These are phyloP conservation scores for Venturia aucupariae DNA, from an alignment of 2,329 filamentous ascomycete species.

Conservation along the genomic window DNA sequence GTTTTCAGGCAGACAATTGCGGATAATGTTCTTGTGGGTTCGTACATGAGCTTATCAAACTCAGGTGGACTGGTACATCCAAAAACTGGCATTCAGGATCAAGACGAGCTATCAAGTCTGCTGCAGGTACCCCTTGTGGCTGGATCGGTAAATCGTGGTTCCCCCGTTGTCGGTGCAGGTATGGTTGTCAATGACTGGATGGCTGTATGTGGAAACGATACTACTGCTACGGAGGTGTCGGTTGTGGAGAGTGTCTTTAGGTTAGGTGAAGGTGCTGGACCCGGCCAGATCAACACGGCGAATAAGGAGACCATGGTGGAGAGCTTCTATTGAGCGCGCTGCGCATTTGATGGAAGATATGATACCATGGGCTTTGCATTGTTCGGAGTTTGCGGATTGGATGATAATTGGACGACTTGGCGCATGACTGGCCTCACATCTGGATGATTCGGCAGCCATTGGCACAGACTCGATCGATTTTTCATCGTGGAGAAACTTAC, in stretches of 20 bases:
- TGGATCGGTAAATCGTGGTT: slow-evolving; percentile 86
- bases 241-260: slow-evolving; percentile 95
- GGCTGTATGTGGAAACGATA: slow-evolving; percentile 82
- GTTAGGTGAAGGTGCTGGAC: slow-evolving; percentile 73
- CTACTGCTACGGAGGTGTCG: slow-evolving; percentile 92
- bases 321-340: slow-evolving; percentile 73
- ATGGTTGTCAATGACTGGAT: slow-evolving; percentile 99
- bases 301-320: slow-evolving; percentile 99
- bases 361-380: slow-evolving; percentile 7
- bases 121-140: slow-evolving; percentile 94
- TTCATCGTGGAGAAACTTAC: background rate
- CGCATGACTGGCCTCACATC: background rate
- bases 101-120: slow-evolving; percentile 90
- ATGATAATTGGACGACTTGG: background rate
- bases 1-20: slow-evolving; percentile 92
- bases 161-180: slow-evolving; percentile 87
- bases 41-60: slow-evolving; percentile 94
- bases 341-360: background rate
- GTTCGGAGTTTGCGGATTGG: background rate
- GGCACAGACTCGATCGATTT: background rate
- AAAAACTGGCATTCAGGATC: slow-evolving; percentile 93
- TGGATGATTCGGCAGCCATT: background rate
- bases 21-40: slow-evolving; percentile 92
- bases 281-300: slow-evolving; percentile 67
- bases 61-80: slow-evolving; percentile 95